phyloP scores from a whole-genome alignment of 2,329 filamentous ascomycete species.

The Penicillium sp. region DNA sequence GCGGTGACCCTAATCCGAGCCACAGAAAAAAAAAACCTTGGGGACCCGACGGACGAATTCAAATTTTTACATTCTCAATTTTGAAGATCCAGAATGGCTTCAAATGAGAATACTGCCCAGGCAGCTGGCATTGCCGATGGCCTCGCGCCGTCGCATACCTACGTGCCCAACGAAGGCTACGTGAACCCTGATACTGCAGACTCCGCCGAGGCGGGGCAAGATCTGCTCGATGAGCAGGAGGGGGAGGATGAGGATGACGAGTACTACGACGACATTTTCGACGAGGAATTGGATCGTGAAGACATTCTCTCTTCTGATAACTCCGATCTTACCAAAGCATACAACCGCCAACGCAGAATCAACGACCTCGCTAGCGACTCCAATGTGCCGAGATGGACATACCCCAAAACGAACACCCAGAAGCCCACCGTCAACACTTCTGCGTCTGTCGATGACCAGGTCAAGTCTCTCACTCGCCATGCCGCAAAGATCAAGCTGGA shows the following conservation, averaged over 20 bases:
- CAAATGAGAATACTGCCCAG: slow-evolving; percentile 20
- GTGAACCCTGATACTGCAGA: slow-evolving; percentile 37
- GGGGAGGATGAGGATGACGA: slow-evolving; percentile 56
- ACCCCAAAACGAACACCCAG: slow-evolving; percentile 72
- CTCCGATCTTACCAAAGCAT: slow-evolving; percentile 75
- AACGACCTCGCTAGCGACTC: slow-evolving; percentile 53
- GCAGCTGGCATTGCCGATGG: slow-evolving; percentile 43
- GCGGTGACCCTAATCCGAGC: slow-evolving; percentile 28
- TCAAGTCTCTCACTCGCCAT: slow-evolving; percentile 78
- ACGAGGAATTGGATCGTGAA: slow-evolving; percentile 56
- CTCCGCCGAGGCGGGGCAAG: slow-evolving; percentile 34
- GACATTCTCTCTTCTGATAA: slow-evolving; percentile 57
- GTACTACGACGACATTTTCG: slow-evolving; percentile 60
- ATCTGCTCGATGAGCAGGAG: slow-evolving; percentile 37
- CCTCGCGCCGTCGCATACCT: slow-evolving; percentile 47
- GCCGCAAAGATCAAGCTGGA: slow-evolving; percentile 82
- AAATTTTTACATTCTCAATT: slow-evolving; percentile 6
- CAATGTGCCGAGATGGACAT: slow-evolving; percentile 53
- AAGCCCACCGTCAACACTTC: slow-evolving; percentile 76
- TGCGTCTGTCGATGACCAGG: slow-evolving; percentile 80
- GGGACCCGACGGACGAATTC: slow-evolving; percentile 10
- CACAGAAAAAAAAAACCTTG: slow-evolving; percentile 27
- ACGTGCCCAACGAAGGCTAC: slow-evolving; percentile 51
- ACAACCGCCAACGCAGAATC: slow-evolving; percentile 77
- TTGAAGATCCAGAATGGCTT: slow-evolving; percentile 25